These are phyloP conservation scores for Fusarium albosuccineum DNA, from an alignment of 2,329 filamentous ascomycete genomes.

Conservation along the genomic window DNA sequence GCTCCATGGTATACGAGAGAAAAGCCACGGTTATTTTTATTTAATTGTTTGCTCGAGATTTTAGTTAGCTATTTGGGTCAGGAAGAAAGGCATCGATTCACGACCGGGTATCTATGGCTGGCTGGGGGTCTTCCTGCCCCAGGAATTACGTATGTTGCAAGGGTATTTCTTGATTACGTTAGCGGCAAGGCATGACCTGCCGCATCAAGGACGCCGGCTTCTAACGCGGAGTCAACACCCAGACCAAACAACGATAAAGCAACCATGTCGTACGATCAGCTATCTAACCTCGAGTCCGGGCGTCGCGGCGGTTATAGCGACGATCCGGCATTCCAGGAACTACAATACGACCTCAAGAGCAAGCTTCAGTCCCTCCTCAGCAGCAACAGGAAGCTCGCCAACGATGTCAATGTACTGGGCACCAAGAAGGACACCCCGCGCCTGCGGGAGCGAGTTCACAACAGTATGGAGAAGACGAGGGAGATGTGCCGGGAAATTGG, in stretches of 20 bases:
- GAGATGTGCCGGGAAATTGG: constrained; percentile 91
- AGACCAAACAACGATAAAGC: background rate
- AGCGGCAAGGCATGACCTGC: constrained; percentile 42
- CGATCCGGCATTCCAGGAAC: constrained; percentile 89
- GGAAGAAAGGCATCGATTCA: too few relatives aligned
- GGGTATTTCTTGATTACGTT: constrained; percentile 35
- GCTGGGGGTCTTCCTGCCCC: constrained; percentile 21
- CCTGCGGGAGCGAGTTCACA: constrained; percentile 90
- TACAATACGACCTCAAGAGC: constrained; percentile 86
- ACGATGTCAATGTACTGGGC: constrained; percentile 87
- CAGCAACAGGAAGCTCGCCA: constrained; percentile 86
- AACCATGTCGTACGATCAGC: constrained; percentile 90
- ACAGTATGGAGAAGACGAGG: constrained; percentile 86
- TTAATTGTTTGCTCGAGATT: too few relatives aligned
- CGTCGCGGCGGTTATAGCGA: constrained; percentile 85
- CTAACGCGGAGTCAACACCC: too few relatives aligned
- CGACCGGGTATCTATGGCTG: constrained; percentile 24
- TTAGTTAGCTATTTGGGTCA: too few relatives aligned
- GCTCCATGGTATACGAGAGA: too few relatives aligned
- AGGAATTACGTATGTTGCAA: constrained; percentile 48
- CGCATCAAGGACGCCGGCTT: too few relatives aligned
- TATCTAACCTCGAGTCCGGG: constrained; percentile 85
- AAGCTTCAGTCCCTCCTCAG: constrained; percentile 90
- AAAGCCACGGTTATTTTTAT: too few relatives aligned
- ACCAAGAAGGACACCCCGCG: constrained; percentile 92